phyloP scores from a whole-genome alignment of 768 basidiomycete genomes.

The Naganishia randhawae region DNA sequence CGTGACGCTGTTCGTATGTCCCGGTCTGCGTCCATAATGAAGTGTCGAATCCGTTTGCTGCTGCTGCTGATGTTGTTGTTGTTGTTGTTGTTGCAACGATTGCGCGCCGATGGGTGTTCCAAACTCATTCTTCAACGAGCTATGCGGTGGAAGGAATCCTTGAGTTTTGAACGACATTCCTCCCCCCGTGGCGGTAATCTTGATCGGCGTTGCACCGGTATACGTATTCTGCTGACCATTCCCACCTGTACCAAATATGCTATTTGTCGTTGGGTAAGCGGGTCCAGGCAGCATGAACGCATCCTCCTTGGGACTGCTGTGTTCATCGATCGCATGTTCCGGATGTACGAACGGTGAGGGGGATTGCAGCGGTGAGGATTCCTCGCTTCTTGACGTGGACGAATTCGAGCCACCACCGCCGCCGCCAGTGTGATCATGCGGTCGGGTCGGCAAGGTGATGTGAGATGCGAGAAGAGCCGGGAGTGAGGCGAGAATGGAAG shows the following conservation, averaged over 20 bases:
- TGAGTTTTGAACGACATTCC: conserved; percentile 18
- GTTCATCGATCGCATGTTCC: conserved; percentile 9
- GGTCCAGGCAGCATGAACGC: conserved; percentile 45
- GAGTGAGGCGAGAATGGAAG: conserved; percentile 31
- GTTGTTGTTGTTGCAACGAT: conserved; percentile 20
- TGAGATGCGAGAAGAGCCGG: conserved; percentile 27
- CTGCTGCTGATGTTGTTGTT: conserved; percentile 19
- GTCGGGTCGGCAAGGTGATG: conserved; percentile 25
- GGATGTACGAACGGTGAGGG: conserved; percentile 23
- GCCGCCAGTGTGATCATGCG: conserved; percentile 16
- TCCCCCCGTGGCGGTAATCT: conserved; percentile 38
- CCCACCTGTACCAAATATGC: neutral
- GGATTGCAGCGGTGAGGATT: conserved; percentile 25
- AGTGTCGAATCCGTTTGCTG: conserved; percentile 43
- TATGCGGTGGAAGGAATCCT: conserved; percentile 4
- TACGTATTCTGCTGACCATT: conserved; percentile 1
- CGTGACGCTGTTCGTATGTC: conserved; percentile 43
- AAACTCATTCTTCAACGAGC: conserved; percentile 18
- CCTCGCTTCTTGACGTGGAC: conserved; percentile 28
- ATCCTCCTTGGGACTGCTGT: conserved; percentile 35
- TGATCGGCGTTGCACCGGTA: conserved; percentile 42
- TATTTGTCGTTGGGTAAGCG: conserved; percentile 37
- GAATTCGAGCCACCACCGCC: conserved; percentile 27
- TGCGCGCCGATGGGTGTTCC: conserved; percentile 25
- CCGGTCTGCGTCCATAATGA: conserved; percentile 47